phyloP scores from a whole-genome alignment of 306 rosid genomes.

The Ammopiptanthus mongolicus region DNA sequence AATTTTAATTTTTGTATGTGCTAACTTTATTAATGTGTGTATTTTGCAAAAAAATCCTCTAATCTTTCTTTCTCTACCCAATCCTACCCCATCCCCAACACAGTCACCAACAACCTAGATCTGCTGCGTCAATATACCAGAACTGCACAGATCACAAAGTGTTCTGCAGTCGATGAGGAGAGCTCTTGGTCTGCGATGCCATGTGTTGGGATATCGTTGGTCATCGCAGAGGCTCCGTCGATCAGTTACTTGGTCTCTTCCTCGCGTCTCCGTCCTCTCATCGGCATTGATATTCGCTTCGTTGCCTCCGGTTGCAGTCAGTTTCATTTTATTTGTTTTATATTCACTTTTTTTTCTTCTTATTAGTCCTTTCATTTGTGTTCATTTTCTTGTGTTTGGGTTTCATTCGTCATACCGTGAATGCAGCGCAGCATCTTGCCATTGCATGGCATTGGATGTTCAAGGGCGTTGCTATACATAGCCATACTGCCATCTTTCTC shows the following conservation, averaged over 20 bases:
- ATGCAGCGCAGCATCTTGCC: constrained; percentile 85
- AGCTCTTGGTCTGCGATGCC: constrained; percentile 89
- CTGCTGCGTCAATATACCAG: no score
- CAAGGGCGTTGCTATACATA: constrained; percentile 97
- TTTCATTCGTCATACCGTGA: constrained; percentile 20
- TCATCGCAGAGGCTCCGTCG: constrained; percentile 64
- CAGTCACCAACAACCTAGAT: no score
- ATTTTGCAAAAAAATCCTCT: no score
- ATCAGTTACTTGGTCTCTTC: constrained; percentile 81
- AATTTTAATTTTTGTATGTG: no score
- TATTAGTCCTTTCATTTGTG: neutral
- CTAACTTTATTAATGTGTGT: no score
- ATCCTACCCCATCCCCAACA: no score
- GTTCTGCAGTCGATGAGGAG: no score
- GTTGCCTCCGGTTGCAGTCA: constrained; percentile 84
- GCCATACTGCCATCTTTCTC: no score
- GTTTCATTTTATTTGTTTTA: neutral
- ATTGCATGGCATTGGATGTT: constrained; percentile 91
- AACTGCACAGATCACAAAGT: no score
- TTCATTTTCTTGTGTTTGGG: no score
- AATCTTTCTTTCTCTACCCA: no score
- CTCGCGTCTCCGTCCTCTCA: constrained; percentile 83
- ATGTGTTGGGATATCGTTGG: constrained; percentile 84
- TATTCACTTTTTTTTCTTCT: neutral
- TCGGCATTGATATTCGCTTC: constrained; percentile 65